phyloP scores from a whole-genome alignment of 1,284 basidiomycete genomes.

The Hemileia vastatrix region DNA sequence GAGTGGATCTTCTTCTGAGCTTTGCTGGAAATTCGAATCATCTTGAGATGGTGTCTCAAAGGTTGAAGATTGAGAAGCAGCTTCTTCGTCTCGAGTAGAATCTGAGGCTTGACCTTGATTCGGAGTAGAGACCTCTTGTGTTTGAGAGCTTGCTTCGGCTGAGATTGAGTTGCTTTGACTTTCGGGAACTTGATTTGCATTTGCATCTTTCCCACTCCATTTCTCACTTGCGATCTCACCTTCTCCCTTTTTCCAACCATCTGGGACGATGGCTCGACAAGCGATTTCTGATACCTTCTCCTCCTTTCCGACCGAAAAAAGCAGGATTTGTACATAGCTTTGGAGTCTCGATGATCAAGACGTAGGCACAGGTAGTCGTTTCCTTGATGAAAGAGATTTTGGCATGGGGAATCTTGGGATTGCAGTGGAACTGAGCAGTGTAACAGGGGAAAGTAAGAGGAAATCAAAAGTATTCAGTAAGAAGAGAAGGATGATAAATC shows the following conservation, averaged over 20 bases:
- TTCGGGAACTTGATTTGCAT: neutral
- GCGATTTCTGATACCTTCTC: slow-evolving; percentile 23
- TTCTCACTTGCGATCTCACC: slow-evolving; percentile 17
- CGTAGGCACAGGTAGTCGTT: slow-evolving; percentile 39
- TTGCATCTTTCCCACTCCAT: neutral
- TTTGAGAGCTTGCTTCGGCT: neutral
- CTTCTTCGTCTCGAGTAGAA: neutral
- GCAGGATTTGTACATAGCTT: slow-evolving; percentile 28
- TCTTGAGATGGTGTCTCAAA: neutral
- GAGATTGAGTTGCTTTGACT: neutral
- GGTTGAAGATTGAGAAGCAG: neutral
- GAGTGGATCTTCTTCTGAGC: neutral
- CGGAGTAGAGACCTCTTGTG: neutral
- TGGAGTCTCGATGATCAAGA: slow-evolving; percentile 31
- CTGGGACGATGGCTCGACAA: slow-evolving; percentile 27
- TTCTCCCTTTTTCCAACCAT: slow-evolving; percentile 18
- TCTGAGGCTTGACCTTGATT: neutral
- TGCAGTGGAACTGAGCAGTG: slow-evolving; percentile 29
- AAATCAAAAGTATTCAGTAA: no score
- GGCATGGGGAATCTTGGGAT: slow-evolving; percentile 26
- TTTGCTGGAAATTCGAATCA: neutral
- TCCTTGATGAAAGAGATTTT: slow-evolving; percentile 37
- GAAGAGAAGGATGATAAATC: no score
- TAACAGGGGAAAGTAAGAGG: neutral
- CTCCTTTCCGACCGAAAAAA: slow-evolving; percentile 28